Evolutionary conservation across 495 filamentous ascomycete genomes (phyloP), one percentile per base, ranked within the genome.

Genomic region (Hapsidospora chrysogenum): DNA sequence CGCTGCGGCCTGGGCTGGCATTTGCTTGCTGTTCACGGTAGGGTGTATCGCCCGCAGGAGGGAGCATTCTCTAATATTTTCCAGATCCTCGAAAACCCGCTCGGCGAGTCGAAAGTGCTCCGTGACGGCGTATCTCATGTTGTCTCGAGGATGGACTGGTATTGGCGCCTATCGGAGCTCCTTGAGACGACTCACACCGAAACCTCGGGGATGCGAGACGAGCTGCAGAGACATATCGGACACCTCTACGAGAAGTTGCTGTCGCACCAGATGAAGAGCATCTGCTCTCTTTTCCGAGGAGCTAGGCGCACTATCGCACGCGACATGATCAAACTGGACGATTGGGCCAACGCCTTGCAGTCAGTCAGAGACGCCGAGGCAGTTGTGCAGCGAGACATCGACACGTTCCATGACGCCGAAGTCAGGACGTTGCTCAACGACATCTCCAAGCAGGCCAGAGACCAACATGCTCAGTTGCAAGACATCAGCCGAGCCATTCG

Each of bases 21-120:
- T 38, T 20, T 27, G 34, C 17, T 27, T 63, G 44, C 54, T 57
- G 10, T 64, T 56, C 17, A 21, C 38, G 23, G 21, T 36, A 7
- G n/a, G 21, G 4, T 16, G 29, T 36, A 4, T 33, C 14, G 8
- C 14, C 3, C 17, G n/a, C 5, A 16, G 4, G 7, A 17, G 11
- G n/a, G 14, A n/a, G 14, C 14, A n/a, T n/a, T n/a, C n/a, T n/a
- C n/a, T n/a, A n/a, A n/a, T n/a, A n/a, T n/a, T n/a, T n/a, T n/a
- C n/a, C 4, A 33, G 31, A 19, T 33, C 4, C 14, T 33, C 11
- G 14, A n/a, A 19, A 33, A 41, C 22, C 22, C 33, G 15, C 5
- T 29, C 9, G 13, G 16, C 3, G 34, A 23, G 14, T 15, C 38
- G n/a, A 17, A 3, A 3, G 31, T 28, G 3, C 38, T 39, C 19